phyloP scores from a whole-genome alignment of 2,329 filamentous ascomycete species.

The Colletotrichum limetticola region DNA sequence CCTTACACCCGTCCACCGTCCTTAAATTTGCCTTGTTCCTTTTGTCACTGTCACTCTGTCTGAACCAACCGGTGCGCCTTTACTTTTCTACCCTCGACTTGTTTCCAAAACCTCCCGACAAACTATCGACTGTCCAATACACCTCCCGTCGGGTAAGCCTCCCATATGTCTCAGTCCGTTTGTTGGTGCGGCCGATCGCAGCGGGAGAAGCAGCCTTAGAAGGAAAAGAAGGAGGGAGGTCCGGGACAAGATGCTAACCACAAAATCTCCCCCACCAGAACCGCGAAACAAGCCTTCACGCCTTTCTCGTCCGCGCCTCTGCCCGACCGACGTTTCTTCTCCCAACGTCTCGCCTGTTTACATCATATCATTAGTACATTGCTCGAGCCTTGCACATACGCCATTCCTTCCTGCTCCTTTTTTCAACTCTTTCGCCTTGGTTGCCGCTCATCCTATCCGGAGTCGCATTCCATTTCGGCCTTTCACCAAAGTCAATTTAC shows the following conservation, averaged over 20 bases:
- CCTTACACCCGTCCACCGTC: neutral
- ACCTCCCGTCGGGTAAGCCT: constrained; percentile 22
- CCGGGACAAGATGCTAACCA: constrained; percentile 30
- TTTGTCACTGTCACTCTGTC: constrained; percentile 12
- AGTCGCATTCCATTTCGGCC: constrained; percentile 23
- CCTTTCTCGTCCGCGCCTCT: constrained; percentile 10
- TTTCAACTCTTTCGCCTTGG: neutral
- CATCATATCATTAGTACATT: constrained; percentile 7
- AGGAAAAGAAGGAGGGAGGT: constrained; percentile 26
- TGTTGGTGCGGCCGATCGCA: neutral
- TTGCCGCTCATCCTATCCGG: neutral
- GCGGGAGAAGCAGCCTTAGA: constrained; percentile 25
- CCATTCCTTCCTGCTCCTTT: neutral
- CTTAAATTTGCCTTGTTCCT: neutral
- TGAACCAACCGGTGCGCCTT: constrained; percentile 19
- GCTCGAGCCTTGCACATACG: neutral
- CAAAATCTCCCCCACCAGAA: constrained; percentile 22
- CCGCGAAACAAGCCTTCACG: constrained; percentile 14
- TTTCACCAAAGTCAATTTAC: constrained; percentile 9
- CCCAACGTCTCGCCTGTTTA: neutral
- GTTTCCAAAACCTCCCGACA: constrained; percentile 17
- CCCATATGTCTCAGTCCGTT: constrained; percentile 13
- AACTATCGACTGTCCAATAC: constrained; percentile 15
- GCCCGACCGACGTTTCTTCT: constrained; percentile 26
- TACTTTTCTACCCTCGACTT: constrained; percentile 23